A percentile compares a stretch with the other conserved stretches of the same genome.
Conservation (phyloP, 441 rosid species). For the Sinapis alba region DNA sequence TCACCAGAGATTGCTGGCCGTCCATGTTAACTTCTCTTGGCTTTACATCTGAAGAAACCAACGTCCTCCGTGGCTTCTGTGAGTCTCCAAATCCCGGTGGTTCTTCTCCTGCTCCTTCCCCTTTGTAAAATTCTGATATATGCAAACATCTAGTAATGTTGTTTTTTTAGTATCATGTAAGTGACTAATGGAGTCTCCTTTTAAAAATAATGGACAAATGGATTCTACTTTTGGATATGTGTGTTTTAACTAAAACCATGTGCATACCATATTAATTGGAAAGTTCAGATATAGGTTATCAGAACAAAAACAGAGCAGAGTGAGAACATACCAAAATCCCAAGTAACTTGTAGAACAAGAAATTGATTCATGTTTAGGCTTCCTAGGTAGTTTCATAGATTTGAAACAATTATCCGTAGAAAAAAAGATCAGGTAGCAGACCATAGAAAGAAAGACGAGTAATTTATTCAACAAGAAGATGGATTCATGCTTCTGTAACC, state of each 20-base stretch:
- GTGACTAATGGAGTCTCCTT: neutral
- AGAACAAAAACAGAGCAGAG: constrained; percentile 4
- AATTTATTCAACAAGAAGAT: neutral
- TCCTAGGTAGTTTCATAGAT: neutral
- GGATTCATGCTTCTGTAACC: neutral
- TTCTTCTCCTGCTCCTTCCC: constrained; percentile 42
- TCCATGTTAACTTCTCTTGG: constrained; percentile 62
- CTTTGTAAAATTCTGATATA: constrained; percentile 18
- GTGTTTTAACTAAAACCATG: neutral
- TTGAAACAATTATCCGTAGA: neutral
- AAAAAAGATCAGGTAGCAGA: neutral
- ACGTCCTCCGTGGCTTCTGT: constrained; percentile 52
- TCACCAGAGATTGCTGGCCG: constrained; percentile 59
- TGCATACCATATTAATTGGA: neutral
- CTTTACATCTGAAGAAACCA: constrained; percentile 56
- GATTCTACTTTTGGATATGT: neutral
- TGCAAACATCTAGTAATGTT: neutral
- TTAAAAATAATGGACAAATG: no score
- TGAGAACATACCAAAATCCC: neutral
- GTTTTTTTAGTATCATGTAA: neutral
- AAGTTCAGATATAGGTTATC: neutral
- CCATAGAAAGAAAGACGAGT: neutral
- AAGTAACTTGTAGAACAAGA: constrained; percentile 3
- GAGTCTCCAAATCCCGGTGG: constrained; percentile 36
- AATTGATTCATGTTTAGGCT: neutral